These are phyloP conservation scores for Colletotrichum euphorbiae DNA, from an alignment of 2,329 filamentous ascomycete genomes.

Conservation along the genomic window DNA sequence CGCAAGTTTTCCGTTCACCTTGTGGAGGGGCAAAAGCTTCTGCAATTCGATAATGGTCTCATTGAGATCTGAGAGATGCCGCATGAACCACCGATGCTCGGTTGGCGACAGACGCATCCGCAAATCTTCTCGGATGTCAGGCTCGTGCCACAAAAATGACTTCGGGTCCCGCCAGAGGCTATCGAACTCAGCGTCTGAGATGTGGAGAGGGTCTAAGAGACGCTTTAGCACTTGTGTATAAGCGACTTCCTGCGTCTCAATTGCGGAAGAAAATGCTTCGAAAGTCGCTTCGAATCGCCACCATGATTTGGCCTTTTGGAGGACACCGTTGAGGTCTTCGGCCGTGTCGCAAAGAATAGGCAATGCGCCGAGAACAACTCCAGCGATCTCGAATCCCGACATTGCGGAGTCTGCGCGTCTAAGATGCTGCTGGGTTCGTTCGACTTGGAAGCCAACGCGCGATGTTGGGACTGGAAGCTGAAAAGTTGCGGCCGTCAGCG, in stretches of 20 bases:
- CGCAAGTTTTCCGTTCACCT: background rate
- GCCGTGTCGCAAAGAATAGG: constrained; percentile 15
- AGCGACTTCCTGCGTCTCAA: constrained; percentile 20
- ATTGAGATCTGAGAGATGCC: constrained; percentile 6
- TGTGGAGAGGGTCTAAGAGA: constrained; percentile 1
- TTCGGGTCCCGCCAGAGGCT: background rate
- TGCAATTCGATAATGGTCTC: background rate
- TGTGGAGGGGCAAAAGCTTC: background rate
- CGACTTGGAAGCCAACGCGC: too few relatives aligned
- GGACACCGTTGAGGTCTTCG: background rate
- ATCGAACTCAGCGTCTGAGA: constrained; percentile 9
- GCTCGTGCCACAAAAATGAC: background rate
- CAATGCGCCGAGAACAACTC: constrained; percentile 24
- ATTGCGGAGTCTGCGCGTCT: background rate
- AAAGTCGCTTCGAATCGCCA: constrained; percentile 20
- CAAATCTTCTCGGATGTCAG: constrained; percentile 1
- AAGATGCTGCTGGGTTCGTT: too few relatives aligned
- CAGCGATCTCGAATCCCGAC: constrained; percentile 31
- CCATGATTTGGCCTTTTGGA: constrained; percentile 15
- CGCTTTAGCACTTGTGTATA: constrained; percentile 15
- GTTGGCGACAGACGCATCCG: background rate
- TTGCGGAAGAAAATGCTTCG: background rate
- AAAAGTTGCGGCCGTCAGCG: background rate
- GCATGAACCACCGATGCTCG: constrained; percentile 9
- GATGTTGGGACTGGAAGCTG: background rate